Evolutionary conservation across 179 eudicot genomes (phyloP).

Genomic region (Beta lomatogona): DNA sequence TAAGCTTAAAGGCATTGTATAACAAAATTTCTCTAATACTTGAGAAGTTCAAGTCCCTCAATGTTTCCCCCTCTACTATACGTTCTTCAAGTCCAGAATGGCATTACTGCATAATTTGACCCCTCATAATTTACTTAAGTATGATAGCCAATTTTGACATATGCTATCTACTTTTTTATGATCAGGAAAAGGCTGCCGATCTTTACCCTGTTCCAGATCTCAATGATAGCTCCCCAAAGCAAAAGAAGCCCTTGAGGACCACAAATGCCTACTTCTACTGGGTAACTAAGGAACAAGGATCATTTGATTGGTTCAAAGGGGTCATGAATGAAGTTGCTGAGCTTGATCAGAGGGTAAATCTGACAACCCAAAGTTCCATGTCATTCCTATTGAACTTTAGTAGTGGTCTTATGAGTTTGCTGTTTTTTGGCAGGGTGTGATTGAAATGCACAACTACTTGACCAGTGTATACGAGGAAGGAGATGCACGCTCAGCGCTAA

Average conservation of each 20-base stretch:
- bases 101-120: background rate
- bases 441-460: slow-evolving; percentile 97
- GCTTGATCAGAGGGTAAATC: slow-evolving; percentile 81
- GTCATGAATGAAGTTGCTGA: slow-evolving; percentile 98
- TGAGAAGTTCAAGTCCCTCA: background rate
- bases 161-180: slow-evolving; percentile 3
- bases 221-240: slow-evolving; percentile 44
- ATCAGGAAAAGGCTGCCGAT: slow-evolving; percentile 46
- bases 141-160: slow-evolving; percentile 4
- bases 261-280: slow-evolving; percentile 97
- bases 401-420: slow-evolving; percentile 11
- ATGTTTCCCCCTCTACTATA: background rate
- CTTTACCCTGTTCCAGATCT: slow-evolving; percentile 48
- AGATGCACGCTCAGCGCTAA: slow-evolving; percentile 95
- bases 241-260: slow-evolving; percentile 72
- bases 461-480: slow-evolving; percentile 99
- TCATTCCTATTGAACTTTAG: background rate
- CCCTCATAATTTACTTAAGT: background rate
- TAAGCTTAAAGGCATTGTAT: background rate
- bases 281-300: slow-evolving; percentile 95
- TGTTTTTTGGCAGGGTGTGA: slow-evolving; percentile 66
- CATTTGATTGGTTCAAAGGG: slow-evolving; percentile 99
- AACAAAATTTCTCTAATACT: background rate
- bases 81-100: background rate
- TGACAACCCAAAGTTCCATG: background rate